Evolutionary conservation across 2,329 filamentous ascomycete species (phyloP), one percentile per base, ranked within the genome.

Genomic region (Peltaster fructicola): DNA sequence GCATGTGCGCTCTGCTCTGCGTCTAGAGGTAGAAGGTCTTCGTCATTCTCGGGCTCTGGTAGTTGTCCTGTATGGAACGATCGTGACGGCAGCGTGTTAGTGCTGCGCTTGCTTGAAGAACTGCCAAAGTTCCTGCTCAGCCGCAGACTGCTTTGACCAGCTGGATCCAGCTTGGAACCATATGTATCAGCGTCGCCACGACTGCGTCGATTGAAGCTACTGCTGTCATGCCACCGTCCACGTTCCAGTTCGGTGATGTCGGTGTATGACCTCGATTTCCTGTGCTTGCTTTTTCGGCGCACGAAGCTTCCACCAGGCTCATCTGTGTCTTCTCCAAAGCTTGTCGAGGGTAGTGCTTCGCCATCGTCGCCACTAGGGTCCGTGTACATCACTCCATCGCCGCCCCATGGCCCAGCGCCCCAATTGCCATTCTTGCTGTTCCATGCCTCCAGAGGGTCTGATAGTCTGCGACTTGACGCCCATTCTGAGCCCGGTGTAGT

Each of bases 401-500:
- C 39, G 34, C 44, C 44, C 46, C 46, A 63, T 5, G 59, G 52
- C 9, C 56, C 59, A 5, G 61, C 56, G 14, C 61, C 61, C 60
- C 66, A 69, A 15, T 59, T 56, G 8, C 57, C 33, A 10, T 31
- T 24, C 24, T 26, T 13, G 20, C 28, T 14, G 23, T 30, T 22
- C 28, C 16, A 25, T 32, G 22, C 30, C 27, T 43, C 41, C 17
- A 32, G 25, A 7, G 66, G 64, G 37, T 93, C 85, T 10, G 81
- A 91, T n/a, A 91, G 57, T 35, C 81, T 64, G 37, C 80, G 65
- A 34, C 59, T 56, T 22, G 68, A 61, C 51, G 88, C 80, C 50
- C 72, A 61, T 50, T 85, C 79, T 51, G 78, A 88, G 9, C 68
- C 72, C 7, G 85, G 82, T 0, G 84, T 92, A n/a, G 76, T 84